Base-by-base conservation (phyloP, 148 eudicot species). In the Chenopodium suecicum region DNA sequence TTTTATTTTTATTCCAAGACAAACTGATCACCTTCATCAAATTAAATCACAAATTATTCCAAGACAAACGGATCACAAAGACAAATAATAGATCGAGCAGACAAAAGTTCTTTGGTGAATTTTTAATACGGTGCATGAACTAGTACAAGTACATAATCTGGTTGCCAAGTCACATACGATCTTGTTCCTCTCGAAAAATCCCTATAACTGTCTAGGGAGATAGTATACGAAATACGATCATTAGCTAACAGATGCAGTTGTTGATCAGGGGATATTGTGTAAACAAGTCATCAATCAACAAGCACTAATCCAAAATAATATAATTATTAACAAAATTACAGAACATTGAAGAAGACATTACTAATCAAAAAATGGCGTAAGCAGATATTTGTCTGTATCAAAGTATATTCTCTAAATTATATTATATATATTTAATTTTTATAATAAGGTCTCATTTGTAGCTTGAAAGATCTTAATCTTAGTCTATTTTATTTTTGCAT, bases 321-420 rank as follows among this genome's bases (percentile, higher is more conserved):
- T 62, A 37, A 47, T 60, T 34, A 72, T 11, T 47, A 32, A 48
- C 60, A 7, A 3, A 73, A 22, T n/a, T 46, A 73, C 76, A 73
- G 58, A 20, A 25, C 32, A 73, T 73, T 73, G 76, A 73, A 6
- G n/a, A 76, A 12, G 78, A 81, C 79, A 75, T 67, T 48, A 71
- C 69, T 81, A 66, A 74, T 70, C 62, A 29, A 19, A 6, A 14
- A n/a, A 16, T 77, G 60, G 75, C 80, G 75, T 58, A 70, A 78
- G 70, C 70, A 71, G 52, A 82, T 72, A 60, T 82, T 78, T 82
- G 78, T 82, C 73, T 71, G 54, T 48, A 82, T 72, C 71, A 71
- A 78, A 56, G 65, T 60, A 82, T 74, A 60, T 82, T 63, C 78
- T 46, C 56, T 62, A 9, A 22, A 10, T 8, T 48, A 31, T 77